phyloP scores from a whole-genome alignment of 352 stramenopile genomes.

The Globisporangium paroecandrum region DNA sequence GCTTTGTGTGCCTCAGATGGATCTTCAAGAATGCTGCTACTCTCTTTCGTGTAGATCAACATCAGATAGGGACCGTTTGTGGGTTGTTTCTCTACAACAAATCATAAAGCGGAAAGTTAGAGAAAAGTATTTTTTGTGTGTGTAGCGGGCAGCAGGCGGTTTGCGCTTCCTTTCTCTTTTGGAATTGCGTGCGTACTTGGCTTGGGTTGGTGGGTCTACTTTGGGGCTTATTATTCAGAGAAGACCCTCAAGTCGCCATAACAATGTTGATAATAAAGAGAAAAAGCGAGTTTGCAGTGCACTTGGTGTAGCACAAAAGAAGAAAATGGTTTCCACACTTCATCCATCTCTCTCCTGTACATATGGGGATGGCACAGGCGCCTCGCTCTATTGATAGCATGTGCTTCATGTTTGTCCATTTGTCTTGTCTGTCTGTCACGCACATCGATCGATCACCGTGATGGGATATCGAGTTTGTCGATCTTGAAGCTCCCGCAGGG shows the following conservation, averaged over 20 bases:
- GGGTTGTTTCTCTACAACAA: conserved; percentile 33
- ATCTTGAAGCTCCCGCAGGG: conserved; percentile 47
- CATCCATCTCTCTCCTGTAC: not conserved
- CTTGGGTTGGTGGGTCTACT: not conserved
- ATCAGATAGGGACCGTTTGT: conserved; percentile 64
- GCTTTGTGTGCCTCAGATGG: conserved; percentile 2
- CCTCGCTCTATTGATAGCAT: not conserved
- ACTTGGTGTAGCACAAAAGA: not conserved
- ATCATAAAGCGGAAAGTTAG: conserved; percentile 58
- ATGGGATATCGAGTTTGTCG: conserved; percentile 30
- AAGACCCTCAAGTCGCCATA: not conserved
- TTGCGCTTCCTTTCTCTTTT: conserved; percentile 6
- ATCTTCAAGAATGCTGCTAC: conserved; percentile 22
- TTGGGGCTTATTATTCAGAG: not conserved
- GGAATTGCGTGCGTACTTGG: not conserved
- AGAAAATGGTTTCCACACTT: not conserved
- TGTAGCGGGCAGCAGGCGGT: conserved; percentile 8
- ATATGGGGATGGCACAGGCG: not conserved
- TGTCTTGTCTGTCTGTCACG: not conserved
- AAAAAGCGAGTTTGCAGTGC: not conserved
- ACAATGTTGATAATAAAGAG: conserved; percentile 3
- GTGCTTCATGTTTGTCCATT: not conserved
- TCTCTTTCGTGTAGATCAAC: conserved; percentile 53
- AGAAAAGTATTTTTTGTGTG: conserved; percentile 43
- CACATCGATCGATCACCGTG: conserved; percentile 7